Evolutionary conservation across 257 asterid genomes (phyloP), one percentile per base, ranked within the genome.

Genomic region (Rauvolfia tetraphylla): DNA sequence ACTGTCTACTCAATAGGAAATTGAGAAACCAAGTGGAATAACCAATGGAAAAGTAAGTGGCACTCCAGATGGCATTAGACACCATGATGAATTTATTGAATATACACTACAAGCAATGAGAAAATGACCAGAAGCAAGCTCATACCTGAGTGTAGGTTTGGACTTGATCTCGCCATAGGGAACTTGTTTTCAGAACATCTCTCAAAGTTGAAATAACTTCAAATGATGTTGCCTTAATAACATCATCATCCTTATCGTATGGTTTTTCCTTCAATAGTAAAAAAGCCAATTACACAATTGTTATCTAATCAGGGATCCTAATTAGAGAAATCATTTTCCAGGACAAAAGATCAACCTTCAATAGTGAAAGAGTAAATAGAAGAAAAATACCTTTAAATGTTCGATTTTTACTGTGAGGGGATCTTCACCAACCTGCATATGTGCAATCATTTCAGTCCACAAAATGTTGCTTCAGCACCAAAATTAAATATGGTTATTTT

Each of bases 141-240:
- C 80, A 84, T 41, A 91, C 99, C 91, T 91, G 97, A 79, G 91
- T 95, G 80, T 95, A 95, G 61, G 99, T 93, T 74, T 93, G 98
- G 74, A 95, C 98, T 46, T 95, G 98, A 85, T 95, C 99, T 73
- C 96, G 85, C 99, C 99, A 95, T 41, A 95, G 92, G 1, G 97
- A 89, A 81, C 96, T 95, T 69, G 97, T 86, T 86, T 91, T 95
- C 85, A 95, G 68, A 81, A 93, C 96, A 83, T 93, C 97, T 82
- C 97, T 87, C 82, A 95, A 82, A 72, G 98, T 93, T 78, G 97
- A 90, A 85, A 95, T 92, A 76, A 95, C 98, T 87, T 91, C 99
- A 91, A 89, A 91, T 41, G 93, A 89, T 61, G 97, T 95, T 65
- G 99, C 98, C 87, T 95, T 95, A 20, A 95, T 90, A 81, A 95